Percentiles rank a stretch among this genome's conserved stretches.
phyloP scores from a whole-genome alignment of 2,329 filamentous ascomycete genomes.

The Ophiocordyceps camponoti-floridani region DNA sequence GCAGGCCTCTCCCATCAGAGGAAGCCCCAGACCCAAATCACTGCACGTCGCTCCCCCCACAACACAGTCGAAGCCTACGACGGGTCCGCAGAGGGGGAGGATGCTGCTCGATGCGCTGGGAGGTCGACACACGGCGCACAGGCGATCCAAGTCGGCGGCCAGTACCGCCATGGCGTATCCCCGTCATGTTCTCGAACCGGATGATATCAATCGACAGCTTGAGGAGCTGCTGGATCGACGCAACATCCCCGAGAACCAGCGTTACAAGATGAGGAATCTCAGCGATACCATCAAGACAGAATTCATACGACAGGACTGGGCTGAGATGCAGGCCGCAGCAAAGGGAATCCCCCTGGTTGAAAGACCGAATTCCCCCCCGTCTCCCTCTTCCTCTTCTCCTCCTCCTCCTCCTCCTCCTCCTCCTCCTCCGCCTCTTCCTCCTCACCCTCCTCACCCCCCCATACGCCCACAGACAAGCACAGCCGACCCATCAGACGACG shows the following conservation, averaged over 20 bases:
- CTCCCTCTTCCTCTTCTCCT: too few relatives aligned
- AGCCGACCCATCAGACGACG: conserved; percentile 6
- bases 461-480: neutral
- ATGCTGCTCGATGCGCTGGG: conserved; percentile 18
- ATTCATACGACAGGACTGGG: conserved; percentile 80
- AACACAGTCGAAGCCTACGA: conserved; percentile 6
- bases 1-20: too few relatives aligned
- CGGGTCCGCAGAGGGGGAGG: conserved; percentile 22
- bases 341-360: too few relatives aligned
- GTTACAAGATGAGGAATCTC: conserved; percentile 85
- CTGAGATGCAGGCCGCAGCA: conserved; percentile 37
- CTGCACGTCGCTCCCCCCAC: too few relatives aligned
- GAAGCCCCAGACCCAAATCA: too few relatives aligned
- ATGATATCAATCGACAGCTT: conserved; percentile 37
- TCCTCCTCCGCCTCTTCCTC: too few relatives aligned
- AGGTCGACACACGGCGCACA: conserved; percentile 14
- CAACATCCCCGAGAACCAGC: conserved; percentile 85
- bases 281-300: conserved; percentile 86
- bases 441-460: too few relatives aligned
- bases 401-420: too few relatives aligned
- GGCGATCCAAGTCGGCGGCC: conserved; percentile 13
- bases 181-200: conserved; percentile 33
- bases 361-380: too few relatives aligned
- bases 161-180: conserved; percentile 17
- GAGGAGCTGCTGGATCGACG: conserved; percentile 60